These are phyloP conservation scores for Ophiostoma montium DNA, from an alignment of 2,329 filamentous ascomycete species.

Conservation along the genomic window DNA sequence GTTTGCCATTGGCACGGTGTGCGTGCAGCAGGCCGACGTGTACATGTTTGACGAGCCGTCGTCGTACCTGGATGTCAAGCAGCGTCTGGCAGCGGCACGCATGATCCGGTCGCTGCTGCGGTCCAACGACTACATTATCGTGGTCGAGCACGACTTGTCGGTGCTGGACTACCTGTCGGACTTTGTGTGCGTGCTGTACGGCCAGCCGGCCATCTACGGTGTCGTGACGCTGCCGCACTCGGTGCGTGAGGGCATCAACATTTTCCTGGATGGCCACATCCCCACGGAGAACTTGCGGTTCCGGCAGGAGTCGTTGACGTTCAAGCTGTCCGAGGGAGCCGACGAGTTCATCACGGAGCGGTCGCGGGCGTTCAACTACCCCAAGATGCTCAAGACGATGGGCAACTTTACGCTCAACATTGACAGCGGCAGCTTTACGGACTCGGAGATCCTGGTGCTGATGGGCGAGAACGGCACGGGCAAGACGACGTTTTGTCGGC, in stretches of 20 bases:
- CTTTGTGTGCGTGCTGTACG: constrained; percentile 95
- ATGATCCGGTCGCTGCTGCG: constrained; percentile 85
- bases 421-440: constrained; percentile 76
- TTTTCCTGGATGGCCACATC: constrained; percentile 92
- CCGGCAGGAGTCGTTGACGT: constrained; percentile 91
- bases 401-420: constrained; percentile 63
- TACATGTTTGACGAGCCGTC: constrained; percentile 99
- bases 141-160: constrained; percentile 98
- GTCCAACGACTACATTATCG: constrained; percentile 89
- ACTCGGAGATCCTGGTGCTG: constrained; percentile 98
- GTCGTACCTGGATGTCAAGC: constrained; percentile 98
- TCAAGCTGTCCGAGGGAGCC: constrained; percentile 78
- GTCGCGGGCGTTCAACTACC: constrained; percentile 74
- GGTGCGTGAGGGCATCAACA: constrained; percentile 97
- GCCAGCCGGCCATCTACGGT: constrained; percentile 89
- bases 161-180: constrained; percentile 97
- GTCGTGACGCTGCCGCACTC: constrained; percentile 92
- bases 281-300: constrained; percentile 97
- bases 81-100: constrained; percentile 81
- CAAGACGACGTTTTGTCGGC: constrained; percentile 92
- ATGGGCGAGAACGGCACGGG: constrained; percentile 99
- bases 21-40: constrained; percentile 90
- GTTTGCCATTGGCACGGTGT: constrained; percentile 92
- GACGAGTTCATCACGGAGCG: constrained; percentile 83
- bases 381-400: constrained; percentile 82